Conservation (phyloP, 2,329 filamentous ascomycete species). For the Ophiocordyceps unilateralis region DNA sequence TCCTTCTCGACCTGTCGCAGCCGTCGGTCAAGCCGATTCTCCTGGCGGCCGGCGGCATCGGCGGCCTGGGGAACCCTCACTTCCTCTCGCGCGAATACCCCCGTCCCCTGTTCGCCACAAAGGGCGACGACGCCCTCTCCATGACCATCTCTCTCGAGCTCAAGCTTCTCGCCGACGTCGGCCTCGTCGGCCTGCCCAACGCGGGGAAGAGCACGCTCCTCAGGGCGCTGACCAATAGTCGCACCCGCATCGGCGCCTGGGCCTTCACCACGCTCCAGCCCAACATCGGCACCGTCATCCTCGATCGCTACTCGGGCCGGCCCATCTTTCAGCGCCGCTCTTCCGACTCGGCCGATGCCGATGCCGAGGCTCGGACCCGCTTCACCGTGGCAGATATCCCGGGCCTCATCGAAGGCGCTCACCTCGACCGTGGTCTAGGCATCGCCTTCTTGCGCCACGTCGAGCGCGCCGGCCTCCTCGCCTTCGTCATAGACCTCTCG, state of each 20-base stretch:
- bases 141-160: constrained; percentile 77
- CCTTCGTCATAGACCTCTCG: constrained; percentile 79
- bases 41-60: constrained; percentile 72
- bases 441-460: constrained; percentile 88
- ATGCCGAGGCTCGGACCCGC: constrained; percentile 45
- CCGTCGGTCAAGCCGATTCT: constrained; percentile 73
- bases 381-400: constrained; percentile 96
- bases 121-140: constrained; percentile 62
- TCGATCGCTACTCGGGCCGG: constrained; percentile 71
- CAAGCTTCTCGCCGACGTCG: constrained; percentile 88
- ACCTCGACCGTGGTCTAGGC: constrained; percentile 79
- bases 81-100: constrained; percentile 63
- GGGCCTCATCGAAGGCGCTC: constrained; percentile 79
- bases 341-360: no score
- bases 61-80: constrained; percentile 84
- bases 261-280: constrained; percentile 92
- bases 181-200: constrained; percentile 86
- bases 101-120: constrained; percentile 75
- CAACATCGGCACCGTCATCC: constrained; percentile 87
- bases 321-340: constrained; percentile 29
- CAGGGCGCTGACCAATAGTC: constrained; percentile 71
- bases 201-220: constrained; percentile 90
- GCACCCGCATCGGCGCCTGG: constrained; percentile 83
- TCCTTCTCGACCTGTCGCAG: constrained; percentile 54
- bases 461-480: constrained; percentile 80